Conservation (phyloP, 495 filamentous ascomycete genomes). For the Talaromyces proteolyticus region DNA sequence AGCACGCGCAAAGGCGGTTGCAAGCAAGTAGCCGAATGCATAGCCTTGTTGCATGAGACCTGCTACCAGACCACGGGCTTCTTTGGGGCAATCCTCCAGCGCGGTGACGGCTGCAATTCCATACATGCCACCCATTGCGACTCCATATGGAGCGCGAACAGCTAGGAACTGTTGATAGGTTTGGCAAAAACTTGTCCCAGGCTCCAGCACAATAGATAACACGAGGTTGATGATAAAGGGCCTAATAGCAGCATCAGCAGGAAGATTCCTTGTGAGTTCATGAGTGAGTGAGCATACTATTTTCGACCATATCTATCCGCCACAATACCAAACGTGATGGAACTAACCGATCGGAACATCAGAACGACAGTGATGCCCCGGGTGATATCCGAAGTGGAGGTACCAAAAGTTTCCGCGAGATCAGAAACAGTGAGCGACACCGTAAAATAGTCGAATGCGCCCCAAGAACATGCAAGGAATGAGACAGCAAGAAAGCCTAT, state of each 20-base stretch:
- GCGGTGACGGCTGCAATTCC: constrained; percentile 79
- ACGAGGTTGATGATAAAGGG: constrained; percentile 73
- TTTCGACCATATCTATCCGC: constrained; percentile 74
- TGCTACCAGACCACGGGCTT: constrained; percentile 69
- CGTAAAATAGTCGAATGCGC: constrained; percentile 75
- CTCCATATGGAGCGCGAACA: constrained; percentile 65
- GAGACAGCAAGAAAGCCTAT: constrained; percentile 65
- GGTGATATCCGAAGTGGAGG: constrained; percentile 60
- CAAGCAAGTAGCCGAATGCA: constrained; percentile 67
- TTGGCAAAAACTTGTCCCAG: constrained; percentile 63
- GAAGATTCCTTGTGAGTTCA: not conserved
- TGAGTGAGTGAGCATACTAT: constrained; percentile 31
- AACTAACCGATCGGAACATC: constrained; percentile 64
- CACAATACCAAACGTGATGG: constrained; percentile 63
- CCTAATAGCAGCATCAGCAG: not conserved
- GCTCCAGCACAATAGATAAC: constrained; percentile 55
- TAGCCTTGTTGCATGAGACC: constrained; percentile 77
- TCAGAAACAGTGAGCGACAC: constrained; percentile 66
- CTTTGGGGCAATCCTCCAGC: constrained; percentile 65
- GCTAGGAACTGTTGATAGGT: constrained; percentile 66
- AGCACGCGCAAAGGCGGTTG: constrained; percentile 62
- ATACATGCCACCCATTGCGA: constrained; percentile 74
- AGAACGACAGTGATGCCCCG: constrained; percentile 72
- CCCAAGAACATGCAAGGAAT: constrained; percentile 59
- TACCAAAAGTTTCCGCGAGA: constrained; percentile 58